Evolutionary conservation across 1,284 basidiomycete genomes (phyloP).

Genomic region (Boletellus sp.): DNA sequence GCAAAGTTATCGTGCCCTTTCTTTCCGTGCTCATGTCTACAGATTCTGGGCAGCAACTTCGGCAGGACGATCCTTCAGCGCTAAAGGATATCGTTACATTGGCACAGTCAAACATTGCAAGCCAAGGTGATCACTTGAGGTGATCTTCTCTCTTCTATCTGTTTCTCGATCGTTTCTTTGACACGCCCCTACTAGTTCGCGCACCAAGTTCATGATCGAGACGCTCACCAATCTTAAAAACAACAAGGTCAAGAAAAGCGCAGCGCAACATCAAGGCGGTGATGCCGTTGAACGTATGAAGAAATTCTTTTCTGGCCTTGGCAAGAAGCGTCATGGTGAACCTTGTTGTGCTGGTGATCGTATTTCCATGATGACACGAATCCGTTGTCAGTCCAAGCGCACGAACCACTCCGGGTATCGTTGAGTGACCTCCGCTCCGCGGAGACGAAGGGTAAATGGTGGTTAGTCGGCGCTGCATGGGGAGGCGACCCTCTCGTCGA

Average conservation of each 20-base stretch:
- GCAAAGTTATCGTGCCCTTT: not conserved
- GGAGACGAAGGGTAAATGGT: slow-evolving; percentile 94
- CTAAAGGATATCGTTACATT: slow-evolving; percentile 83
- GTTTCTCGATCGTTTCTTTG: not conserved
- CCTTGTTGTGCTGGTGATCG: not conserved
- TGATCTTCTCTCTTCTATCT: slow-evolving; percentile 23
- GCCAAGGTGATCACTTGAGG: slow-evolving; percentile 58
- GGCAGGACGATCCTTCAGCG: slow-evolving; percentile 84
- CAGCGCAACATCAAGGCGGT: slow-evolving; percentile 57
- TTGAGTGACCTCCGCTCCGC: slow-evolving; percentile 84
- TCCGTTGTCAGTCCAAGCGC: slow-evolving; percentile 57
- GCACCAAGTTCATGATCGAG: slow-evolving; percentile 91
- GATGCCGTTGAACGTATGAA: slow-evolving; percentile 82
- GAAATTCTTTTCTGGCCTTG: slow-evolving; percentile 73
- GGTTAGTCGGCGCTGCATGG: slow-evolving; percentile 98
- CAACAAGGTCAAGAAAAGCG: slow-evolving; percentile 74
- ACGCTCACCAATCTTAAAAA: slow-evolving; percentile 88
- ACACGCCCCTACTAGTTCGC: slow-evolving; percentile 52
- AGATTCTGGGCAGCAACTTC: slow-evolving; percentile 85
- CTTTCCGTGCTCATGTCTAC: slow-evolving; percentile 9
- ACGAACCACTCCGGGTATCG: slow-evolving; percentile 82
- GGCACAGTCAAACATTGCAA: slow-evolving; percentile 70
- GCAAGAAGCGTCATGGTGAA: slow-evolving; percentile 74
- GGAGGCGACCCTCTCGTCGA: slow-evolving; percentile 85
- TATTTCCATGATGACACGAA: not conserved